Conservation (phyloP, 192 early-diverging fungal species). For the Tieghemiomyces parasiticus region DNA sequence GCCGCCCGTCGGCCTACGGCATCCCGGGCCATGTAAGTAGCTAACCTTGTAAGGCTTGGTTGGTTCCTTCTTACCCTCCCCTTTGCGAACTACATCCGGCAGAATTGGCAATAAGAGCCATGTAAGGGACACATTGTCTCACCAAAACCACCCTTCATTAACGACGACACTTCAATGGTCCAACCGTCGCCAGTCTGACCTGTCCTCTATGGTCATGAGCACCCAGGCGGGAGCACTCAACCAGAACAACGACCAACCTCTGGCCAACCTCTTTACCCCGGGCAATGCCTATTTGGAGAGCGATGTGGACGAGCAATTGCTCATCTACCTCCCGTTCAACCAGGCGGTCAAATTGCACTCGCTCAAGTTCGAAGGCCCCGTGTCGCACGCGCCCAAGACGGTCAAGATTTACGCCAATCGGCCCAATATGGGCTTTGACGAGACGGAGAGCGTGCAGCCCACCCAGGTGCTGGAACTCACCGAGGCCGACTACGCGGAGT, state of each 20-base stretch:
- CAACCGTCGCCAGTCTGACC: constrained; percentile 41
- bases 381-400: constrained; percentile 66
- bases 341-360: constrained; percentile 51
- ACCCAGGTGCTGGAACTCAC: constrained; percentile 64
- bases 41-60: too few species aligned
- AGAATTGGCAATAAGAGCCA: too few species aligned
- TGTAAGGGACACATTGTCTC: too few species aligned
- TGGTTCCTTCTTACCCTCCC: too few species aligned
- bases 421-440: constrained; percentile 72
- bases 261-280: constrained; percentile 60
- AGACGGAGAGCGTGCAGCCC: constrained; percentile 54
- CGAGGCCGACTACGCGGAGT: constrained; percentile 47
- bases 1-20: constrained; percentile 21
- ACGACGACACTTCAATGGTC: too few species aligned
- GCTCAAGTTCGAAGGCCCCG: constrained; percentile 33
- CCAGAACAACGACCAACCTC: constrained; percentile 57
- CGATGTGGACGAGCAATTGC: constrained; percentile 92
- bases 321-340: constrained; percentile 77
- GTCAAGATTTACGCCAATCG: constrained; percentile 80
- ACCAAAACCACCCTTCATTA: too few species aligned
- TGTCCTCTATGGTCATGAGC: constrained; percentile 43
- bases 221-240: constrained; percentile 77
- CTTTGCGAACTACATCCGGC: too few species aligned
- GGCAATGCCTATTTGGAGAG: constrained; percentile 61
- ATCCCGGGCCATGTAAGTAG: constrained; percentile 31